These are phyloP conservation scores for Penicillium longicatenatum DNA, from an alignment of 495 filamentous ascomycete species.

Conservation along the genomic window DNA sequence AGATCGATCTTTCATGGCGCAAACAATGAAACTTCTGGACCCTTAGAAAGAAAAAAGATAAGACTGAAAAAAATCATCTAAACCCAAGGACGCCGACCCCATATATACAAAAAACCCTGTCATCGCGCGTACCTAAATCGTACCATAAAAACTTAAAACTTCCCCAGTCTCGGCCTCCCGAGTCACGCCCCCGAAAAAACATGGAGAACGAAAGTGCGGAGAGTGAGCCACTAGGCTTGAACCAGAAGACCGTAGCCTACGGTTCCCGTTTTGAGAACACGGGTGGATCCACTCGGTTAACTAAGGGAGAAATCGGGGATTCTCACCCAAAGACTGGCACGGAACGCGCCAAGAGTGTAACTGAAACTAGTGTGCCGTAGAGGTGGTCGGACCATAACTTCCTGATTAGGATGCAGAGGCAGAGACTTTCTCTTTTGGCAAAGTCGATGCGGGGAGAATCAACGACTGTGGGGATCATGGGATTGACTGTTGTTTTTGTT, in stretches of 20 bases:
- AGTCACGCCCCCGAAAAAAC: slow-evolving; percentile 21
- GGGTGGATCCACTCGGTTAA: slow-evolving; percentile 14
- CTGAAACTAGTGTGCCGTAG: not conserved
- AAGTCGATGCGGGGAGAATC: slow-evolving; percentile 24
- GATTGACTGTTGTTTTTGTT: not conserved
- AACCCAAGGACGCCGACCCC: slow-evolving; percentile 2
- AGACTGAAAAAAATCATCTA: slow-evolving; percentile 1
- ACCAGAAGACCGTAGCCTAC: slow-evolving; percentile 16
- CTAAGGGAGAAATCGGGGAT: slow-evolving; percentile 11
- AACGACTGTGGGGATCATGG: slow-evolving; percentile 6
- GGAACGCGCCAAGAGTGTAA: not conserved
- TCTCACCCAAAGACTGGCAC: not conserved
- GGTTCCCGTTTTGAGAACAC: slow-evolving; percentile 7
- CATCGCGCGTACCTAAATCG: not conserved
- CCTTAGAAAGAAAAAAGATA: not conserved
- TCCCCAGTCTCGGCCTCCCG: slow-evolving; percentile 30
- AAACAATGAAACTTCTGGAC: not conserved
- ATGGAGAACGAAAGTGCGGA: slow-evolving; percentile 23
- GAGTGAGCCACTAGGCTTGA: slow-evolving; percentile 18
- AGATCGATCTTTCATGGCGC: slow-evolving; percentile 20
- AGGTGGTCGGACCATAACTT: not conserved
- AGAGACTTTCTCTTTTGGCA: slow-evolving; percentile 11
- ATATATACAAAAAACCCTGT: slow-evolving; percentile 9
- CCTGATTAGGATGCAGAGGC: slow-evolving; percentile 22
- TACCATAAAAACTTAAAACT: slow-evolving; percentile 13